Percentiles rank a stretch among this genome's conserved stretches.
Conservation (phyloP, 2,329 filamentous ascomycete genomes). For the Xylaria multiplex region DNA sequence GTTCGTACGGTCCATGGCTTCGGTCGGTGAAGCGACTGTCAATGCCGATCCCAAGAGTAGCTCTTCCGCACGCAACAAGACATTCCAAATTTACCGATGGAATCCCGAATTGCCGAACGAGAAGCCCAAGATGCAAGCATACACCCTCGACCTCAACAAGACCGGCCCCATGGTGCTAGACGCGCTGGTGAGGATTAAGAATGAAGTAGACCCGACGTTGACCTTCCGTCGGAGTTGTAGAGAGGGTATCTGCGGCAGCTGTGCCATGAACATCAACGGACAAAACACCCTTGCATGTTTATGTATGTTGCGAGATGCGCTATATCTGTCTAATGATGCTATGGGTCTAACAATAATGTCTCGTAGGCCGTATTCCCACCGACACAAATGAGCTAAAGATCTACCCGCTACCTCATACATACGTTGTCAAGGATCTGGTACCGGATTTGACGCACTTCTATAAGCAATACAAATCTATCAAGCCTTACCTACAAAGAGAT, state of each 20-base stretch:
- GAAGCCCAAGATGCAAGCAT: constrained; percentile 96
- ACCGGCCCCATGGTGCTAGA: constrained; percentile 99
- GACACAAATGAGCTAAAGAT: constrained; percentile 88
- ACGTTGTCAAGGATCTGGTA: constrained; percentile 98
- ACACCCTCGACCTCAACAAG: constrained; percentile 97
- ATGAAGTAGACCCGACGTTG: constrained; percentile 94
- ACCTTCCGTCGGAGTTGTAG: constrained; percentile 96
- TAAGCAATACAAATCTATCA: constrained; percentile 99
- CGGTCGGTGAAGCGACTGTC: constrained; percentile 67
- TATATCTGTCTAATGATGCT: background rate
- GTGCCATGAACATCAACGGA: constrained; percentile 99
- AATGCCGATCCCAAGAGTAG: constrained; percentile 68
- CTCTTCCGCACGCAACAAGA: constrained; percentile 77
- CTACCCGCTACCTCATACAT: constrained; percentile 98
- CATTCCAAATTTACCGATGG: constrained; percentile 99
- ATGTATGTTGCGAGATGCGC: constrained; percentile 70
- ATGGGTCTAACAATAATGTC: constrained; percentile 36
- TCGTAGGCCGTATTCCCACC: constrained; percentile 87
- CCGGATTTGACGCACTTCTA: constrained; percentile 98
- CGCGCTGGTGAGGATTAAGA: constrained; percentile 97
- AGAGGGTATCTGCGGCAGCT: constrained; percentile 98
- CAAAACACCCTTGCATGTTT: constrained; percentile 97
- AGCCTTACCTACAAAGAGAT: constrained; percentile 95
- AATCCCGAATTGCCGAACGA: constrained; percentile 90
- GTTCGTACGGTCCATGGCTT: constrained; percentile 64